A percentile compares a stretch with the other conserved stretches of the same genome.
These are phyloP conservation scores for Fusarium lateritium DNA, from an alignment of 2,329 filamentous ascomycete genomes.

Conservation along the genomic window DNA sequence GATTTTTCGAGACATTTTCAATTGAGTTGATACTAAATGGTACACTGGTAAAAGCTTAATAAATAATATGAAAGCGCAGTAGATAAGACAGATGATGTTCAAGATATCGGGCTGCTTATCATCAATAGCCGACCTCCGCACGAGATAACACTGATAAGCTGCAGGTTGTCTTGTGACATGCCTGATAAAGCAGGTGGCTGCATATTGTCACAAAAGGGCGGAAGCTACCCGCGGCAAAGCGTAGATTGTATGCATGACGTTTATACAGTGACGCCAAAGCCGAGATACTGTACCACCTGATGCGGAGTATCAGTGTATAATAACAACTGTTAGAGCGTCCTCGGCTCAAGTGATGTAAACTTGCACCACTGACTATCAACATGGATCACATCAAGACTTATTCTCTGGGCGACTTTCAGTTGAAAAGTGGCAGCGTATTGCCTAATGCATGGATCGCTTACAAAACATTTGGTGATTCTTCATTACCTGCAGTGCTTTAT, in stretches of 20 bases:
- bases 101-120: conserved; percentile 8
- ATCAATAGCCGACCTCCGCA: conserved; percentile 27
- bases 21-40: neutral
- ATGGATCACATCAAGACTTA: conserved; percentile 54
- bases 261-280: neutral
- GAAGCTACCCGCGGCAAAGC: conserved; percentile 24
- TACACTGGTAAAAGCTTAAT: neutral
- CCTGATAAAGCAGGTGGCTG: conserved; percentile 33
- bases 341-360: neutral
- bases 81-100: conserved; percentile 3
- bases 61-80: neutral
- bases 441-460: conserved; percentile 79
- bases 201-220: conserved; percentile 35
- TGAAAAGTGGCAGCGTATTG: conserved; percentile 75
- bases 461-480: conserved; percentile 78
- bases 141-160: conserved; percentile 38
- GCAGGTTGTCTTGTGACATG: conserved; percentile 28
- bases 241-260: neutral
- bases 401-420: conserved; percentile 74
- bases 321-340: neutral
- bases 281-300: neutral
- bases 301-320: neutral
- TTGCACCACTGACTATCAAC: neutral
- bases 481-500: conserved; percentile 78
- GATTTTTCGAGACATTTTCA: conserved; percentile 44